Conservation (phyloP, 2,329 filamentous ascomycete species). For the Trichoderma asperellum region DNA sequence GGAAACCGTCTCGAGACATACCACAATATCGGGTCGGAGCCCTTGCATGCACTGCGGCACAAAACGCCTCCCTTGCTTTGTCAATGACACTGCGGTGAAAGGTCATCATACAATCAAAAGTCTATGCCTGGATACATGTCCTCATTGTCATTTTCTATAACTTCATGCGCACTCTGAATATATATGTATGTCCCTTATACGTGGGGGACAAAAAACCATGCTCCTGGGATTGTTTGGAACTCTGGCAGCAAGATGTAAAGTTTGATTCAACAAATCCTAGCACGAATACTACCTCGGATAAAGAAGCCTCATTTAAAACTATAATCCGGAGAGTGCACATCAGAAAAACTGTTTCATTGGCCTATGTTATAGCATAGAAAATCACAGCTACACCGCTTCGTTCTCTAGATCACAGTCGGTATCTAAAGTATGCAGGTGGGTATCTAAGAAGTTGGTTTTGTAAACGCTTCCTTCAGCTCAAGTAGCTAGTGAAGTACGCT, state of each 20-base stretch:
- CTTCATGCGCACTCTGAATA: not conserved
- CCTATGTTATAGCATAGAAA: not conserved
- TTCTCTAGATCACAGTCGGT: not conserved
- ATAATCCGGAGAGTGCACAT: too few species aligned
- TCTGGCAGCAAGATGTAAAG: not conserved
- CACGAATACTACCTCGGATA: not conserved
- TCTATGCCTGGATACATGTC: not conserved
- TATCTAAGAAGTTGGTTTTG: not conserved
- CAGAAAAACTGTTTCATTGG: not conserved
- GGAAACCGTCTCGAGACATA: not conserved
- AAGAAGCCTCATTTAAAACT: not conserved
- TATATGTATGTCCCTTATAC: not conserved
- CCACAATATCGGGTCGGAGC: slow-evolving; percentile 1
- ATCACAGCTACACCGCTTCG: too few species aligned
- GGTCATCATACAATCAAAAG: not conserved
- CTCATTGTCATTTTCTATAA: not conserved
- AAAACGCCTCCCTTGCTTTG: slow-evolving; percentile 1
- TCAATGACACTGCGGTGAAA: not conserved
- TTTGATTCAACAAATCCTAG: not conserved
- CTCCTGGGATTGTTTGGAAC: not conserved
- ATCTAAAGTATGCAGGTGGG: not conserved
- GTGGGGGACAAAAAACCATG: not conserved
- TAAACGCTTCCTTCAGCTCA: not conserved
- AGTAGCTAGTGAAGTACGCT: not conserved
- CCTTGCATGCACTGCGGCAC: not conserved